Base-by-base conservation (phyloP, 1,284 basidiomycete species). In the Mycena sp. region DNA sequence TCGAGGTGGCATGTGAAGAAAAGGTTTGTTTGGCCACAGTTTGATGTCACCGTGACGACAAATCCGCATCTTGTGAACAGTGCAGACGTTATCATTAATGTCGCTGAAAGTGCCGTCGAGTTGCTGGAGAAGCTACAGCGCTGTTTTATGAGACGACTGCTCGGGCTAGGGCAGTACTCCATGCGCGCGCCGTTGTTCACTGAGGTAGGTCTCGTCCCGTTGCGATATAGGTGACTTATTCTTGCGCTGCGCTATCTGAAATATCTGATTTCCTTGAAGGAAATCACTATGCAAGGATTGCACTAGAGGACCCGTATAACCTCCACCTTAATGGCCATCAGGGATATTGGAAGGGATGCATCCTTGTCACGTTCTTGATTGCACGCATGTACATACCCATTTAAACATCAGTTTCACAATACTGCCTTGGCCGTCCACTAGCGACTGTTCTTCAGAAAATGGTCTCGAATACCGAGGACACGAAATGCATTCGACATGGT, bases 1-100 rank as follows among this genome's bases (percentile, higher is more conserved):
- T n/a, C n/a, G n/a, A n/a, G n/a, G n/a, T n/a, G n/a, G n/a, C n/a
- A n/a, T n/a, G n/a, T n/a, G n/a, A n/a, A n/a, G n/a, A n/a, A n/a
- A n/a, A n/a, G n/a, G n/a, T n/a, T n/a, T n/a, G n/a, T n/a, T n/a
- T n/a, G n/a, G n/a, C n/a, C n/a, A n/a, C n/a, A n/a, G n/a, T n/a
- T n/a, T n/a, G n/a, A n/a, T n/a, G n/a, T n/a, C n/a, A n/a, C n/a
- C n/a, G n/a, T n/a, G n/a, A n/a, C n/a, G n/a, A n/a, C n/a, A n/a
- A n/a, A 77, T 55, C 73, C 74, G 0, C 76, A 77, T 54, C 71
- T 78, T 0, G 72, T 63, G 2, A 63, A 49, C 32, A n/a, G n/a
- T n/a, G n/a, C n/a, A n/a, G n/a, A n/a, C n/a, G n/a, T n/a, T n/a
- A n/a, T n/a, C n/a, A n/a, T 70, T 0, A 73, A 75, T 46, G 45